Percentiles rank a stretch among this genome's conserved stretches.
These are phyloP conservation scores for Hydnomerulius pinastri DNA, from an alignment of 768 basidiomycete genomes.

Conservation along the genomic window DNA sequence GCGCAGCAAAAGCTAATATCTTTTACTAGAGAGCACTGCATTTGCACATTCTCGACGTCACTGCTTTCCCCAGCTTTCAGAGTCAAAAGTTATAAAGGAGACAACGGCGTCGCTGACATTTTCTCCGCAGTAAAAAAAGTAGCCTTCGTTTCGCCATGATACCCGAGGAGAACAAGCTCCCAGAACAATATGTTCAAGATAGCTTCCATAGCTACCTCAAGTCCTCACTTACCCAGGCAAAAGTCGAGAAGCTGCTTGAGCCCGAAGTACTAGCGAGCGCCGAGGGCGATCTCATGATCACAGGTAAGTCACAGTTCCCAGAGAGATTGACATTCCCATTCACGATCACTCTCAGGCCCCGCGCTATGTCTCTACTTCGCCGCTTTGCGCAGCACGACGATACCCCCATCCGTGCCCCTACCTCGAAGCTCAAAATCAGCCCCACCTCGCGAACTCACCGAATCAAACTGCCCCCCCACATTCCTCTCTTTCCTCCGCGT, in stretches of 20 bases:
- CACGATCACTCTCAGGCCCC: conserved; percentile 49
- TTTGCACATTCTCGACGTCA: not conserved
- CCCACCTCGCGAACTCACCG: conserved; percentile 60
- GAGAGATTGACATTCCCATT: not conserved
- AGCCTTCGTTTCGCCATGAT: conserved; percentile 10
- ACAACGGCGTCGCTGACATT: not conserved
- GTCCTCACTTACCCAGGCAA: conserved; percentile 76
- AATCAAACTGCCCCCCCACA: conserved; percentile 65
- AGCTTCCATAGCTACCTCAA: conserved; percentile 83
- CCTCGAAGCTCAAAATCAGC: conserved; percentile 54
- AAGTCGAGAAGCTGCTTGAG: conserved; percentile 72
- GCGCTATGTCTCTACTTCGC: conserved; percentile 86
- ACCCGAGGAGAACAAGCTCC: conserved; percentile 40
- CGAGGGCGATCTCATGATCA: conserved; percentile 84
- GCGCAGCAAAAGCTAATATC: not conserved
- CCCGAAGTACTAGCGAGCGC: conserved; percentile 74
- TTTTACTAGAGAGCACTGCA: not conserved
- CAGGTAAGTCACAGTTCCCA: conserved; percentile 48
- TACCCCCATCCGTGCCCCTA: conserved; percentile 79
- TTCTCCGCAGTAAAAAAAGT: not conserved
- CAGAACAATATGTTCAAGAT: conserved; percentile 70
- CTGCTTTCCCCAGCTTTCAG: not conserved
- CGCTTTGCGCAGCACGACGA: conserved; percentile 71
- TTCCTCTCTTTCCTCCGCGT: conserved; percentile 72
- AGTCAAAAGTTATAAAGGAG: not conserved